phyloP scores from a whole-genome alignment of 2,329 filamentous ascomycete species.

The Fusarium lateritium region DNA sequence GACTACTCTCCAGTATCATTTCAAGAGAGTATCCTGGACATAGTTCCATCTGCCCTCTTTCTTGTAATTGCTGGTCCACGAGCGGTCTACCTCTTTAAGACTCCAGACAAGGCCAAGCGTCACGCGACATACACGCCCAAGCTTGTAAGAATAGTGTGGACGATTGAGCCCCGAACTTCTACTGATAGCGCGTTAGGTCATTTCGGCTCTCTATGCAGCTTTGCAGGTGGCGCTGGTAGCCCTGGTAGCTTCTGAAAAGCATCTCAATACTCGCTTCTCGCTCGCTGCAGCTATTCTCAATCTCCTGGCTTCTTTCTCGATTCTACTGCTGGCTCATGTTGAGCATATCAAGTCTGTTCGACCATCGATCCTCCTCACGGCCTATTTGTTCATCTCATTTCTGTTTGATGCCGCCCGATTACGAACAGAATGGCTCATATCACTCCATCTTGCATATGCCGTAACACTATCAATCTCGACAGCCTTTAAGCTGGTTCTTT shows the following conservation, averaged over 20 bases:
- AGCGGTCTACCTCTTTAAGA: slow-evolving; percentile 44
- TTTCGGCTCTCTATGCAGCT: slow-evolving; percentile 41
- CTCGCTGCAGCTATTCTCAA: slow-evolving; percentile 50
- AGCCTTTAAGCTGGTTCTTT: slow-evolving; percentile 45
- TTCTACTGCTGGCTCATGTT: slow-evolving; percentile 49
- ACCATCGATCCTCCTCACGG: slow-evolving; percentile 51
- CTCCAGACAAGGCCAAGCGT: slow-evolving; percentile 45
- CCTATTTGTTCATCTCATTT: slow-evolving; percentile 51
- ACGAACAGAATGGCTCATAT: slow-evolving; percentile 53
- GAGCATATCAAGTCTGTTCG: slow-evolving; percentile 55
- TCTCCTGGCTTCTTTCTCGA: slow-evolving; percentile 48
- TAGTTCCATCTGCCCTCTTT: slow-evolving; percentile 47
- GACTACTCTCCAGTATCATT: slow-evolving; percentile 47
- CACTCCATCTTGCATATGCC: slow-evolving; percentile 45
- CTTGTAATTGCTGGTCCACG: slow-evolving; percentile 44
- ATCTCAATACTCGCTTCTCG: slow-evolving; percentile 49
- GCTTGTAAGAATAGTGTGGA: slow-evolving; percentile 30
- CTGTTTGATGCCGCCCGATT: slow-evolving; percentile 53
- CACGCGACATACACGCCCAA: slow-evolving; percentile 49
- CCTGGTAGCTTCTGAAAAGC: slow-evolving; percentile 46
- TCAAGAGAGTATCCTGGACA: slow-evolving; percentile 50
- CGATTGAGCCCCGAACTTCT: not conserved
- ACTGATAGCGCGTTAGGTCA: slow-evolving; percentile 32
- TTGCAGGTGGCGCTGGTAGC: slow-evolving; percentile 49
- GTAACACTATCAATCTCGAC: slow-evolving; percentile 44